Conservation (phyloP, 1,139 yeast genomes). For the Candida tetrigidarum region DNA sequence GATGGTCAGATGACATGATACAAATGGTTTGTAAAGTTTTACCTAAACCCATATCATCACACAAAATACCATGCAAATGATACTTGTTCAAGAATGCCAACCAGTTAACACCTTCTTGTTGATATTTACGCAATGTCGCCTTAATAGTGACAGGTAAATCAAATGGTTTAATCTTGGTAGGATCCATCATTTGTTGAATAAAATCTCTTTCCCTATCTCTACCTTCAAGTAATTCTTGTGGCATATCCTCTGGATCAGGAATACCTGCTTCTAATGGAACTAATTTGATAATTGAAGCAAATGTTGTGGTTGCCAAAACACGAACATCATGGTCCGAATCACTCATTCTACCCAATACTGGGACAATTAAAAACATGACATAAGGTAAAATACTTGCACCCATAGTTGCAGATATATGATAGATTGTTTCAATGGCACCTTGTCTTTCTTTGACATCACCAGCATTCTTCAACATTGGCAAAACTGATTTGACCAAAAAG, state of each 20-base stretch:
- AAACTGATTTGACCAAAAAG: constrained; percentile 71
- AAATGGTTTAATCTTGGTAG: constrained; percentile 88
- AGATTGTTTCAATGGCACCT: constrained; percentile 92
- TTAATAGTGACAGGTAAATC: constrained; percentile 89
- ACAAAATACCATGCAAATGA: constrained; percentile 93
- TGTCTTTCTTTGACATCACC: constrained; percentile 80
- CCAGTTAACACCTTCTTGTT: constrained; percentile 99
- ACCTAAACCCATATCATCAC: constrained; percentile 99
- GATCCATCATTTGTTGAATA: constrained; percentile 98
- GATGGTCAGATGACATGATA: constrained; percentile 95
- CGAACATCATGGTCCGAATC: constrained; percentile 93
- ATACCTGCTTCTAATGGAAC: constrained; percentile 98
- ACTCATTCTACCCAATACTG: constrained; percentile 97
- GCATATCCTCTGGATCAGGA: constrained; percentile 94
- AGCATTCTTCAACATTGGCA: constrained; percentile 84
- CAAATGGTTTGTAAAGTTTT: constrained; percentile 97
- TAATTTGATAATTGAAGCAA: constrained; percentile 92
- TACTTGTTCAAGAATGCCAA: constrained; percentile 92
- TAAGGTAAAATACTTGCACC: constrained; percentile 91
- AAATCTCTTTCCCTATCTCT: constrained; percentile 95
- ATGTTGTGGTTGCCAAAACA: constrained; percentile 89
- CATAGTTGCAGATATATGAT: constrained; percentile 85
- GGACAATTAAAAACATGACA: constrained; percentile 93
- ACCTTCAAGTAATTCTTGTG: constrained; percentile 79
- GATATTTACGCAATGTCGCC: constrained; percentile 93